A percentile compares a stretch with the other conserved stretches of the same genome.
phyloP scores from a whole-genome alignment of 1,284 basidiomycete genomes.

The Puccinia hordei region DNA sequence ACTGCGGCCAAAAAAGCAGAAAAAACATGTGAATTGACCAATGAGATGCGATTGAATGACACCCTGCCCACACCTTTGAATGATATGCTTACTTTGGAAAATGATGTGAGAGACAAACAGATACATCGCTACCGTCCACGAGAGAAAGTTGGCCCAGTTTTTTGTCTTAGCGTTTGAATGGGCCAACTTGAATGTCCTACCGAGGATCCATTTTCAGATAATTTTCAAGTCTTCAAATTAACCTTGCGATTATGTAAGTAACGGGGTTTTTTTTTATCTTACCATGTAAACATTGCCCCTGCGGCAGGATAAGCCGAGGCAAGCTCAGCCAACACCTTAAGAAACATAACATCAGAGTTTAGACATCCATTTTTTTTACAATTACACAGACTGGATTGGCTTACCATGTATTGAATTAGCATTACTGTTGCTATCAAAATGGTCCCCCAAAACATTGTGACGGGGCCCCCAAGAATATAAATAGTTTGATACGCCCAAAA shows the following conservation, averaged over 20 bases:
- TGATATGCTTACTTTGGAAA: constrained; percentile 25
- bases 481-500: constrained; percentile 19
- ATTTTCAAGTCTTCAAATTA: background rate
- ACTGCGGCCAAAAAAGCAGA: constrained; percentile 3
- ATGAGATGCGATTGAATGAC: constrained; percentile 4
- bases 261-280: background rate
- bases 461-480: constrained; percentile 14
- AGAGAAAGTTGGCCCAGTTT: constrained; percentile 48
- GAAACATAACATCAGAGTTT: background rate
- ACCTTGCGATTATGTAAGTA: background rate
- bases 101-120: constrained; percentile 46
- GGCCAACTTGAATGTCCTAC: constrained; percentile 50
- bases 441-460: constrained; percentile 37
- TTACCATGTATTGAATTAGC: constrained; percentile 34
- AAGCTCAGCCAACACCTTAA: constrained; percentile 32
- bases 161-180: constrained; percentile 24
- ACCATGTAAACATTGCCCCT: constrained; percentile 49
- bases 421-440: constrained; percentile 30
- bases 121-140: constrained; percentile 41
- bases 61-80: no score
- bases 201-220: background rate
- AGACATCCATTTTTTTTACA: background rate
- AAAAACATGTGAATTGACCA: background rate
- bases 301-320: constrained; percentile 47
- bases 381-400: background rate